A percentile compares a stretch with the other conserved stretches of the same genome.
Conservation (phyloP, 2,329 filamentous ascomycete species). For the Aspergillus neoniger region DNA sequence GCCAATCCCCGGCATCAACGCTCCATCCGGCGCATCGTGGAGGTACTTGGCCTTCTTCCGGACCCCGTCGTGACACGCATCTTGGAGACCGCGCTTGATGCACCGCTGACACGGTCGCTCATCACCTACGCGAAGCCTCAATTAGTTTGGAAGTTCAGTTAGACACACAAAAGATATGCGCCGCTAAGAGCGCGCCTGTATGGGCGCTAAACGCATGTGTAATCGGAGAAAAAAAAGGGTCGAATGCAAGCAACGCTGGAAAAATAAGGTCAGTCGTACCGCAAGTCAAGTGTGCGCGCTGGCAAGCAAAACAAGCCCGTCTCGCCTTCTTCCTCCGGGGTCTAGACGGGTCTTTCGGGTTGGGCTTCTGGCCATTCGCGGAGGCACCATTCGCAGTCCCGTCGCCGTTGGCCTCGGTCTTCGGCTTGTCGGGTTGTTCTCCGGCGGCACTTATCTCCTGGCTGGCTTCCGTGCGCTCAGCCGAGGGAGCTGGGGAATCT, state of each 20-base stretch:
- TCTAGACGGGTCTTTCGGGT: slow-evolving; percentile 83
- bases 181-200: neutral
- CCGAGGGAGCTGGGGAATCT: slow-evolving; percentile 38
- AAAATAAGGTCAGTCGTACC: slow-evolving; percentile 63
- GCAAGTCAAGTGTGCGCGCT: slow-evolving; percentile 95
- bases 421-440: slow-evolving; percentile 39
- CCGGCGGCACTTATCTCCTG: slow-evolving; percentile 40
- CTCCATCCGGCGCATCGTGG: slow-evolving; percentile 89
- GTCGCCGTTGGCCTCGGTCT: slow-evolving; percentile 49
- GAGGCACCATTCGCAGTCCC: slow-evolving; percentile 51
- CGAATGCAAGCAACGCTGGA: slow-evolving; percentile 10
- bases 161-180: neutral
- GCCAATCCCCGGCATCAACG: slow-evolving; percentile 80
- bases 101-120: slow-evolving; percentile 92
- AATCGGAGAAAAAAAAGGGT: slow-evolving; percentile 9
- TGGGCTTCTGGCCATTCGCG: slow-evolving; percentile 66
- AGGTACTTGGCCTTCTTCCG: slow-evolving; percentile 99
- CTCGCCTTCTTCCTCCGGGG: slow-evolving; percentile 94
- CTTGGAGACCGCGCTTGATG: slow-evolving; percentile 87
- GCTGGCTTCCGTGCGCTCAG: slow-evolving; percentile 41
- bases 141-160: slow-evolving; percentile 25
- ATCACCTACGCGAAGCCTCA: slow-evolving; percentile 65
- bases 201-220: neutral
- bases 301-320: slow-evolving; percentile 93
- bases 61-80: slow-evolving; percentile 91